Evolutionary conservation across 352 stramenopile species (phyloP), one percentile per base, ranked within the genome.

Genomic region (Plasmopara muralis): DNA sequence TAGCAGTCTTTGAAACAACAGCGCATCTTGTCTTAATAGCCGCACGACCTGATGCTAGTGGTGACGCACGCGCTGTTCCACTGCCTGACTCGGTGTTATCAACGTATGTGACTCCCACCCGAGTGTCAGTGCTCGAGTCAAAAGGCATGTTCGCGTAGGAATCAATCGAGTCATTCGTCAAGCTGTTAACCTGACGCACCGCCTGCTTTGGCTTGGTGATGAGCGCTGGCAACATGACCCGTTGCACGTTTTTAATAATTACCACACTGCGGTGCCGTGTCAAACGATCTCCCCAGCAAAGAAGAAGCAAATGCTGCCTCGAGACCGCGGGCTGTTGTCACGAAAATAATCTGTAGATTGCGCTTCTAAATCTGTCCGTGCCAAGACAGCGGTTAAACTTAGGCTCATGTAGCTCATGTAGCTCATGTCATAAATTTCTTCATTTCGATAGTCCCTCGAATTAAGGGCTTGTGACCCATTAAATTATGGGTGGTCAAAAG

Each of bases 101-200:
- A 2, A 69, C 75, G 43, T 85, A 88, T 0, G 70, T 70, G 0
- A 64, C 58, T 14, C 50, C 44, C 43, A 62, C 39, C 3, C 43
- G 53, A 25, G 49, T 14, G 30, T 49, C 66, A 39, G 52, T 33
- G 20, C 35, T 35, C n/a, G 62, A 39, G 3, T 53, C 50, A n/a
- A 76, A 48, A 5, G 74, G 62, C 43, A 69, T 82, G 47, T 89
- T 87, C 25, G 80, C 73, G 50, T 93, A 93, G 46, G 80, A 74
- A 55, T 93, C 83, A 64, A 93, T 93, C 37, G 80, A 89, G 67
- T 91, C 83, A 70, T 93, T 81, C 41, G 75, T 83, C 55, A 93
- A 73, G 6, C 81, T 77, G 48, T 87, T 72, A 30, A 93, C 68
- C 51, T 93, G 83, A 30, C 82, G 78, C 43, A 85, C 68, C n/a